Evolutionary conservation across 305 asterid genomes (phyloP).

Genomic region (Rubia peregrina): DNA sequence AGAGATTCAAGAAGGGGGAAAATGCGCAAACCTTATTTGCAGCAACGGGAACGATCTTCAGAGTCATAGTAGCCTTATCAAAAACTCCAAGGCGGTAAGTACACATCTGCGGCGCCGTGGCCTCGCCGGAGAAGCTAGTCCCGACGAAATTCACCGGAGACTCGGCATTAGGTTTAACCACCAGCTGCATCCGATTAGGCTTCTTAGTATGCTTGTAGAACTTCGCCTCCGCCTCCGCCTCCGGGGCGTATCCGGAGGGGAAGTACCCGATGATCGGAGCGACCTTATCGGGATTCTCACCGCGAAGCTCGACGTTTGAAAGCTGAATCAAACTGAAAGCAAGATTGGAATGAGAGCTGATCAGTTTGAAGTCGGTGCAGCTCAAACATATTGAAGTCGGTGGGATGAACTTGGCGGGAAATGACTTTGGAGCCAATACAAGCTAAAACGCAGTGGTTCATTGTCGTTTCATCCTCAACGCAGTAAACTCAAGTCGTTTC

Average conservation of each 20-base stretch:
- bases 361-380: too few relatives aligned
- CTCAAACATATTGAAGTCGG: too few relatives aligned
- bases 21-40: conserved; percentile 48
- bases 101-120: conserved; percentile 57
- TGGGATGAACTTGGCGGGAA: too few relatives aligned
- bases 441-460: too few relatives aligned
- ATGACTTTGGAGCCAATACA: too few relatives aligned
- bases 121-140: conserved; percentile 74
- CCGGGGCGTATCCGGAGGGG: conserved; percentile 63
- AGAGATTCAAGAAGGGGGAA: neutral
- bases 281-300: conserved; percentile 36
- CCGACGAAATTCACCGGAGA: conserved; percentile 66
- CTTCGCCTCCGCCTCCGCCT: conserved; percentile 24
- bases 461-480: too few relatives aligned
- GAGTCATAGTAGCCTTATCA: conserved; percentile 51
- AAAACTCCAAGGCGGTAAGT: conserved; percentile 66
- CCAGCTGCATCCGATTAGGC: conserved; percentile 53
- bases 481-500: too few relatives aligned
- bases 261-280: conserved; percentile 63
- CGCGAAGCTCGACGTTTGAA: conserved; percentile 31
- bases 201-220: conserved; percentile 40
- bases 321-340: too few relatives aligned
- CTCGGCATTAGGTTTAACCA: conserved; percentile 39
- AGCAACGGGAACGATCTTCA: conserved; percentile 73
- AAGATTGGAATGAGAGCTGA: too few relatives aligned